phyloP scores from a whole-genome alignment of 495 filamentous ascomycete genomes.

The Penicillium parvum region DNA sequence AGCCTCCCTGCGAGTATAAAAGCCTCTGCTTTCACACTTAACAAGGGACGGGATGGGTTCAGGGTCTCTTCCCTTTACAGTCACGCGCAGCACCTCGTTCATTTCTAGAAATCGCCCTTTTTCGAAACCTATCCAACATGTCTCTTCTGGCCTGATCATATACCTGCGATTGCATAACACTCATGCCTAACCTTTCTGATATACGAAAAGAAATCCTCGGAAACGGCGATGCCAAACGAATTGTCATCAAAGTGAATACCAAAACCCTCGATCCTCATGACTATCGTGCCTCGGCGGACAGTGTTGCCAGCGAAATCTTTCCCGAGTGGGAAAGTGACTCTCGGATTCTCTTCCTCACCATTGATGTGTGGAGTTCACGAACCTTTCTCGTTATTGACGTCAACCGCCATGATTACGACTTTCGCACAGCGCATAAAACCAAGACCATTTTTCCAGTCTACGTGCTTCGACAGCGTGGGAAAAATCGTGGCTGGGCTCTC shows the following conservation, averaged over 20 bases:
- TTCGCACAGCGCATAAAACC: conserved; percentile 6
- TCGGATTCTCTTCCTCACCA: conserved; percentile 8
- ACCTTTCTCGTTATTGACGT: conserved; percentile 10
- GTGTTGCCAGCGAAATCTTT: conserved; percentile 6
- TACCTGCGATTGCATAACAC: too few species aligned
- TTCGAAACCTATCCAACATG: too few species aligned
- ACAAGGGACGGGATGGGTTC: too few species aligned
- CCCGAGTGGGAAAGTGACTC: conserved; percentile 8
- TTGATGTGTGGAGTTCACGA: conserved; percentile 5
- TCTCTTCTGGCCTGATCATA: too few species aligned
- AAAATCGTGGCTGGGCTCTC: conserved; percentile 1
- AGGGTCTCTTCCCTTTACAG: too few species aligned
- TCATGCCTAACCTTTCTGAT: too few species aligned
- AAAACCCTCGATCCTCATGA: conserved; percentile 2
- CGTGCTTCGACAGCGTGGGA: conserved; percentile 5
- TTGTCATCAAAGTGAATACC: conserved; percentile 10
- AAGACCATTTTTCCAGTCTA: conserved; percentile 8
- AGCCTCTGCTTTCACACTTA: too few species aligned
- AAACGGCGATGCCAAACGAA: conserved; percentile 7
- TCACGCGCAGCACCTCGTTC: too few species aligned
- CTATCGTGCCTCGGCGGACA: too few species aligned
- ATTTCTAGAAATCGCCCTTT: too few species aligned
- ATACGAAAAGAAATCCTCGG: conserved; percentile 1
- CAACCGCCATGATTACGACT: conserved; percentile 13
- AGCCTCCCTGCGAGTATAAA: too few species aligned